Percentiles rank a stretch among this genome's conserved stretches.
These are phyloP conservation scores for Psilocybe cubensis DNA, from an alignment of 768 basidiomycete genomes.

Conservation along the genomic window DNA sequence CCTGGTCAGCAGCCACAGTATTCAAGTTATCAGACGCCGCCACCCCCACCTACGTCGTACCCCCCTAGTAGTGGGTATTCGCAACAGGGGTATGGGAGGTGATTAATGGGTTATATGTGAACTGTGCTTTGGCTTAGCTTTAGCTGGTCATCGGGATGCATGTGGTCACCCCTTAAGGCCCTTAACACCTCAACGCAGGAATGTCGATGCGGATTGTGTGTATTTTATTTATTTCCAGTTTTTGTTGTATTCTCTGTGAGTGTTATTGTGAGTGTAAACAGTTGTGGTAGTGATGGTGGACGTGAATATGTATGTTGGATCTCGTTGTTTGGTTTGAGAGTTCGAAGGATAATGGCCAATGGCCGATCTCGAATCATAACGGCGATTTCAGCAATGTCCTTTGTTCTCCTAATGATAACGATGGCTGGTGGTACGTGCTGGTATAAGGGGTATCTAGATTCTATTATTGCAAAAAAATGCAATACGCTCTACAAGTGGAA, in stretches of 20 bases:
- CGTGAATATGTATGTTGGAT: too few relatives aligned
- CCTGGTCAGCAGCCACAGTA: conserved; percentile 24
- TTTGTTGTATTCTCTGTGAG: background rate
- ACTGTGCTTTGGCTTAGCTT: background rate
- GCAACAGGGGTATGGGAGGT: conserved; percentile 27
- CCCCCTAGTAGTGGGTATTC: conserved; percentile 23
- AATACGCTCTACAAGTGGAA: background rate
- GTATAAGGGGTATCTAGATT: background rate
- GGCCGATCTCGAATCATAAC: too few relatives aligned
- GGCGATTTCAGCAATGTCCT: background rate
- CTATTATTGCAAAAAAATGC: background rate
- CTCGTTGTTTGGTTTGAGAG: too few relatives aligned
- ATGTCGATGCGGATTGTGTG: background rate
- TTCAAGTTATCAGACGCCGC: conserved; percentile 21
- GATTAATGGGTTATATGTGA: background rate
- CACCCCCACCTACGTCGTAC: conserved; percentile 18
- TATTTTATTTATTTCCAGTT: background rate
- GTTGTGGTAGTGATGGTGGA: too few relatives aligned
- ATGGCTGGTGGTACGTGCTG: background rate
- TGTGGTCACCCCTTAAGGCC: too few relatives aligned
- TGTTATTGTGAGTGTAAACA: background rate
- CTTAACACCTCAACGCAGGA: too few relatives aligned
- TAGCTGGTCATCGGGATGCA: background rate
- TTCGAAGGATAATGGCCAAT: too few relatives aligned
- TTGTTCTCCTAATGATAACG: background rate